Percentiles rank a stretch among this genome's conserved stretches.
Evolutionary conservation across 805 yeast species (phyloP).

Genomic region (Yarrowia keelungensis): DNA sequence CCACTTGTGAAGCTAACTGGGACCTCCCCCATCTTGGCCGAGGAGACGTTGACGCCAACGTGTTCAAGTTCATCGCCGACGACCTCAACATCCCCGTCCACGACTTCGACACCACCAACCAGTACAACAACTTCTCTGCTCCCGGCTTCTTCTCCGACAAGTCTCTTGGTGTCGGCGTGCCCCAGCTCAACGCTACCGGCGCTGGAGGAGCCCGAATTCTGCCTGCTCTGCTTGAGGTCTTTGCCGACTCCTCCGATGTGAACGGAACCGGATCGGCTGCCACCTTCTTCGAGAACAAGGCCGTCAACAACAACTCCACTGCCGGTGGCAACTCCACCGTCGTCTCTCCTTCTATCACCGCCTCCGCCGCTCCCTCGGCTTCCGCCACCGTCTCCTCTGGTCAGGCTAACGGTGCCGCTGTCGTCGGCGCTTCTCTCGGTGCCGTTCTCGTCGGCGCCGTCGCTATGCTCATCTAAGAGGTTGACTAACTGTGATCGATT

Average conservation of each 20-base stretch:
- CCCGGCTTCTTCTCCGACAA: constrained; percentile 31
- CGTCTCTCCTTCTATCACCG: background rate
- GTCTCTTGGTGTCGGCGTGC: constrained; percentile 7
- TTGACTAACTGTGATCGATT: background rate
- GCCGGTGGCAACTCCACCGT: constrained; percentile 5
- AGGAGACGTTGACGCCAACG: constrained; percentile 59
- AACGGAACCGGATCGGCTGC: constrained; percentile 28
- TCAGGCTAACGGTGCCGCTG: constrained; percentile 12
- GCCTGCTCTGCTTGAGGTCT: constrained; percentile 22
- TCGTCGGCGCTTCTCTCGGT: background rate
- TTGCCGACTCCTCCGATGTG: background rate
- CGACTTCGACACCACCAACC: constrained; percentile 25
- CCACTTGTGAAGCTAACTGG: constrained; percentile 61
- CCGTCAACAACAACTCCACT: background rate
- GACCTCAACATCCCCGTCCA: constrained; percentile 43
- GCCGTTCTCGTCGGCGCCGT: background rate
- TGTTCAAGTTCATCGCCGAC: constrained; percentile 55
- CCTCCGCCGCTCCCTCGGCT: background rate
- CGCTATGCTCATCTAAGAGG: background rate
- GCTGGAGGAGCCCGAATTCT: constrained; percentile 23
- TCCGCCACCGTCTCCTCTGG: background rate
- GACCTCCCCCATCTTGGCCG: constrained; percentile 59
- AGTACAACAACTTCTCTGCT: constrained; percentile 26
- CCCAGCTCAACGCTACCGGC: constrained; percentile 32
- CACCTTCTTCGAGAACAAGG: constrained; percentile 17